A percentile compares a stretch with the other conserved stretches of the same genome.
Conservation (phyloP, 2,329 filamentous ascomycete species). For the Claviceps pazoutovae region DNA sequence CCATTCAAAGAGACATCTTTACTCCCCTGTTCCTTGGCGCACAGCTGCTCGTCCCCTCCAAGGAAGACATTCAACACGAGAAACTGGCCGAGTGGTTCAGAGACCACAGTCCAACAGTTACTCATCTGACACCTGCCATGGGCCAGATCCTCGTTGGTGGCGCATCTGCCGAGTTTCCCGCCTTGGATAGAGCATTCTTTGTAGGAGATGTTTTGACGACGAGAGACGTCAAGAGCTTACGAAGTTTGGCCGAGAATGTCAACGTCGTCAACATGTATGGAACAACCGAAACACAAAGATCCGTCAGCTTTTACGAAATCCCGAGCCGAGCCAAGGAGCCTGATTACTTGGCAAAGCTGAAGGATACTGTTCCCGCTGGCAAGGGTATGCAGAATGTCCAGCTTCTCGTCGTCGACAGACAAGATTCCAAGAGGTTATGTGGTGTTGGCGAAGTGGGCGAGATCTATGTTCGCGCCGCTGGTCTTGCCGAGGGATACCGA, state of each 20-base stretch:
- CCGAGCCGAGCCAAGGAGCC: constrained; percentile 51
- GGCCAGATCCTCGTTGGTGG: constrained; percentile 86
- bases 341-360: constrained; percentile 26
- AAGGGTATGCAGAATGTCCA: constrained; percentile 83
- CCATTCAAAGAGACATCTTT: constrained; percentile 62
- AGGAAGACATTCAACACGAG: constrained; percentile 78
- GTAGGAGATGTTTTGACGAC: constrained; percentile 85
- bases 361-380: constrained; percentile 68
- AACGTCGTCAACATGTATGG: constrained; percentile 78
- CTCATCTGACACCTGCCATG: constrained; percentile 91
- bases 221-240: constrained; percentile 65
- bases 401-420: constrained; percentile 65
- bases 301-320: constrained; percentile 35
- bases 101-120: constrained; percentile 59
- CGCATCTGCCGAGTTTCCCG: constrained; percentile 61
- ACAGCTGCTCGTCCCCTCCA: constrained; percentile 61
- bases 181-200: constrained; percentile 70
- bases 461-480: constrained; percentile 68
- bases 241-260: constrained; percentile 59
- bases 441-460: constrained; percentile 72
- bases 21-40: constrained; percentile 81
- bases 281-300: constrained; percentile 58
- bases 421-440: constrained; percentile 54
- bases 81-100: constrained; percentile 77
- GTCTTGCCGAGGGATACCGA: constrained; percentile 71